Evolutionary conservation across 2,329 filamentous ascomycete species (phyloP), one percentile per base, ranked within the genome.

Genomic region (Exophiala mesophila): DNA sequence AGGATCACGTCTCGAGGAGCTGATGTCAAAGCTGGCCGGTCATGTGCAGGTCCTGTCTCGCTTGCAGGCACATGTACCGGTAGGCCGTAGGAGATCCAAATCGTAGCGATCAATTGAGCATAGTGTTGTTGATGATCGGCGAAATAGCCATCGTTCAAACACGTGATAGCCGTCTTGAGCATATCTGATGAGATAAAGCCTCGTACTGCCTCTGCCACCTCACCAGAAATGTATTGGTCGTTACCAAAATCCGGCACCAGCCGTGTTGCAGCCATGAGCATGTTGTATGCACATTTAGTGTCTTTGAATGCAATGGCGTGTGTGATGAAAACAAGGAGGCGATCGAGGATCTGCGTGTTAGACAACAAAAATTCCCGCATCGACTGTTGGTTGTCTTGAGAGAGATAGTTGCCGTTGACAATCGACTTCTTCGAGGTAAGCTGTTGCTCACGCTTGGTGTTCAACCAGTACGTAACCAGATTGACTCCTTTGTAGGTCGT

Each of bases 41-140:
- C 47, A 32, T 49, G 39, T 3, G 52, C 49, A 5, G 53, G 47
- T 10, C 29, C 23, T 17, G 41, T 37, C 13, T 53, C 47, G 3
- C 42, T 52, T 5, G 47, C 53, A 7, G 49, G 45, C n/a, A 54
- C 35, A 32, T 54, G 49, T 3, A 35, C 38, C 5, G 53, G 49
- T 16, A 57, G 38, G 9, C 79, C 78, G 60, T 95, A 95, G 48
- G 85, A 77, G 6, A 83, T 76, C 55, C 95, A 73, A 48, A 97
- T 92, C 3, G 82, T 78, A 0, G 89, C 89, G 49, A 98, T 95
- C 26, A 97, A 73, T 16, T 82, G 78, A 1, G 88, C 90, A 16
- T 98, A 74, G 38, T 98, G 89, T 60, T 89, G 90, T 58, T 98
- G 92, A 49, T 94, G 78, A 55, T 98, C 92, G 23, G 96, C 89